Base-by-base conservation (phyloP, 805 yeast genomes). In the Priceomyces medius region DNA sequence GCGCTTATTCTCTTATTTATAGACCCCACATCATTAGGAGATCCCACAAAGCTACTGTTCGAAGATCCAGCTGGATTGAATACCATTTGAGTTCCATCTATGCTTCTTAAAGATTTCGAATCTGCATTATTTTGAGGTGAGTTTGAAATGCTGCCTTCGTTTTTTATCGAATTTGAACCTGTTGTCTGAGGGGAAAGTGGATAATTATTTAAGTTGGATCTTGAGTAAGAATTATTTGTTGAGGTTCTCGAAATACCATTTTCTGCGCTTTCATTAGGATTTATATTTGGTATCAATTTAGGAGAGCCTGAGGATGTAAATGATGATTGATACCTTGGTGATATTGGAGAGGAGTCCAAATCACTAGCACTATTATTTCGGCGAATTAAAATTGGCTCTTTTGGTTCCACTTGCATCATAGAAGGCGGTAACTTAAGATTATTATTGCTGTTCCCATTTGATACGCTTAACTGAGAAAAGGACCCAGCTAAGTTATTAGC, bases 371-470 rank as follows among this genome's bases (percentile, higher is more conserved):
- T 76, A 49, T 68, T 71, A 47, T 74, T 73, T 47, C 80, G 62
- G 40, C 80, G 70, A 49, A 81, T 71, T 50, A 85, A 70, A 44
- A 85, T 85, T 2, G 93, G 90, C 40, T 81, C 80, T 52, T 79
- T 83, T 14, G 93, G 91, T 50, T 76, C 85, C 44, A 80, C 67
- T 47, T 78, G 81, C 26, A 76, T 68, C 89, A 85, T 81, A 28
- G 86, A 79, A 13, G 85, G 80, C 13, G 88, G 88, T 41, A 81
- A 63, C 42, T 65, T 68, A 9, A 45, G 34, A 31, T 49, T 46
- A 31, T 49, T 45, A 14, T 32, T 26, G 10, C 13, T 17, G 21
- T 37, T 42, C 5, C 29, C 29, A 10, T 20, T 32, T 16, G 38
- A 35, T 18, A 40, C n/a, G 19, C 36, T 38, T 8, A 43, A 23